phyloP scores from a whole-genome alignment of 345 rosid genomes.

The Garcia nutans region DNA sequence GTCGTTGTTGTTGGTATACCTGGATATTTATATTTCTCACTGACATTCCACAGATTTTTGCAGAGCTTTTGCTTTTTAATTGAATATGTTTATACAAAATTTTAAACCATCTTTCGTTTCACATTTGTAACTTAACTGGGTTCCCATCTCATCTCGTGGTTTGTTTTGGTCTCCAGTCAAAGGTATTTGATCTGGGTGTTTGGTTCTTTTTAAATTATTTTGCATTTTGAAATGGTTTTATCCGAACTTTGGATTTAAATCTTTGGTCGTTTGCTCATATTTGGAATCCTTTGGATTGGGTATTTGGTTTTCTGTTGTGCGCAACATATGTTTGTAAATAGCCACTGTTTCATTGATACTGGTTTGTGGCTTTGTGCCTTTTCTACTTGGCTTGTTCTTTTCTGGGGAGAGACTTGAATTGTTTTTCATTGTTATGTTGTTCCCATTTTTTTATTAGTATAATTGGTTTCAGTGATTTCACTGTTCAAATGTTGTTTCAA shows the following conservation, averaged over 20 bases:
- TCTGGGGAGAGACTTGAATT: constrained; percentile 15
- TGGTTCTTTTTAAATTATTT: constrained; percentile 1
- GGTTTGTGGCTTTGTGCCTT: constrained; percentile 1
- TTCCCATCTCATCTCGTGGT: constrained; percentile 27
- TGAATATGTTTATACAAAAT: constrained; percentile 14
- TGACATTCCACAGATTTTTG: constrained; percentile 39
- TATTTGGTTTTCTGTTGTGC: constrained; percentile 9
- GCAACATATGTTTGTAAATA: neutral
- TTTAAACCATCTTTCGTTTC: constrained; percentile 28
- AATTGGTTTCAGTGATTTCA: constrained; percentile 21
- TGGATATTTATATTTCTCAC: constrained; percentile 16
- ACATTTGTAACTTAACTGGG: constrained; percentile 11
- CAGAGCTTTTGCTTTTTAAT: constrained; percentile 9
- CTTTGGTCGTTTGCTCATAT: constrained; percentile 1
- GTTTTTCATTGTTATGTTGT: constrained; percentile 9
- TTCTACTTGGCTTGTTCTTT: neutral
- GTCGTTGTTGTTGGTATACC: neutral
- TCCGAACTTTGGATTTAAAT: neutral
- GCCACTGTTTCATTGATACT: constrained; percentile 39
- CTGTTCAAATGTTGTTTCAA: neutral
- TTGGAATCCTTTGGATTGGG: constrained; percentile 10
- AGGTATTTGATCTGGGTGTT: constrained; percentile 43
- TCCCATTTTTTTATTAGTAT: constrained; percentile 21
- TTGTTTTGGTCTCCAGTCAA: constrained; percentile 28
- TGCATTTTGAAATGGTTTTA: neutral